These are phyloP conservation scores for Cryptosporidium bovis DNA, from an alignment of 169 alveolate genomes.

Conservation along the genomic window DNA sequence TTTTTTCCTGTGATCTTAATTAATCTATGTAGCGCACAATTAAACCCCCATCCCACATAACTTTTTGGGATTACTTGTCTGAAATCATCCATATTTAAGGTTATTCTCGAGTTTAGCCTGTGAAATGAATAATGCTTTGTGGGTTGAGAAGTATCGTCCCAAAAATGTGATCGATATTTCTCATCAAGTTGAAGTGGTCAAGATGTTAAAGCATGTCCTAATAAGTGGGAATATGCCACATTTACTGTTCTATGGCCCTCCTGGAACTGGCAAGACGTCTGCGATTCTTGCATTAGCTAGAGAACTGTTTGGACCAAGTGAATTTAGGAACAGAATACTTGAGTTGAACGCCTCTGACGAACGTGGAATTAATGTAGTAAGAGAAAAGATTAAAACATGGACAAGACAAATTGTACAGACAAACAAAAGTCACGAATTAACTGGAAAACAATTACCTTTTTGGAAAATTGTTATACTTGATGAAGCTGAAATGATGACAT, in stretches of 20 bases:
- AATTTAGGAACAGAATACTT: constrained; percentile 92
- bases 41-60: constrained; percentile 13
- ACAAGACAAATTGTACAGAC: constrained; percentile 93
- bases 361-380: constrained; percentile 96
- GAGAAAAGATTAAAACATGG: constrained; percentile 97
- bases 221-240: constrained; percentile 90
- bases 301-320: constrained; percentile 93
- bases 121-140: constrained; percentile 79
- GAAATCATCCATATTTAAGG: too few species aligned
- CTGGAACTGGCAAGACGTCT: constrained; percentile 99
- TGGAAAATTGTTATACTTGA: constrained; percentile 96
- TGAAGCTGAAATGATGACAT: constrained; percentile 99
- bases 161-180: constrained; percentile 82
- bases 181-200: constrained; percentile 84
- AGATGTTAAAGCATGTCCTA: constrained; percentile 83
- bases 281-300: constrained; percentile 95
- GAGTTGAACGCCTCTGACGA: constrained; percentile 99
- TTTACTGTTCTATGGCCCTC: constrained; percentile 96
- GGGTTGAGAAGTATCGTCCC: constrained; percentile 90
- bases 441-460: constrained; percentile 88
- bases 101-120: neutral
- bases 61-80: neutral
- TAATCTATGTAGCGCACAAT: constrained; percentile 21
- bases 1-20: neutral
- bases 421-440: constrained; percentile 84